Evolutionary conservation across 2,329 filamentous ascomycete genomes (phyloP).

Genomic region (Alternaria arborescens): DNA sequence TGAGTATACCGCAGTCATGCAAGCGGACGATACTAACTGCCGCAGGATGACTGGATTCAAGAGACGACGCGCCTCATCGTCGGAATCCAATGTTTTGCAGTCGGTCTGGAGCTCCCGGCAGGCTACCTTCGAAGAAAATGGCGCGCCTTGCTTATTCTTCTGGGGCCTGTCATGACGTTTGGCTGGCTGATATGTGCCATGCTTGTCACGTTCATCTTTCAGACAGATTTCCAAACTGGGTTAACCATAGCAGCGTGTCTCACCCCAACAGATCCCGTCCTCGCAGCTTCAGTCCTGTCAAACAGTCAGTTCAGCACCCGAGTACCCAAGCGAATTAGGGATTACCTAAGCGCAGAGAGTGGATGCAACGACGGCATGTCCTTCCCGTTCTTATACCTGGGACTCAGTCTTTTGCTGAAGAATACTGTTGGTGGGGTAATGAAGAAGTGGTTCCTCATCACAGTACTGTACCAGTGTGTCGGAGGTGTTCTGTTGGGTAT

Average conservation of each 20-base stretch:
- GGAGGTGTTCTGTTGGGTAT: conserved; percentile 60
- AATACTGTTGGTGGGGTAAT: conserved; percentile 51
- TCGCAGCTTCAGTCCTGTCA: conserved; percentile 63
- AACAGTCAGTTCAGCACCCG: conserved; percentile 63
- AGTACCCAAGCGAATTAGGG: conserved; percentile 61
- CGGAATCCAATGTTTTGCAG: conserved; percentile 54
- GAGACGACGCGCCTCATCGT: conserved; percentile 57
- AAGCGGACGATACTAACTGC: background rate
- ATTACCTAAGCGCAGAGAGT: conserved; percentile 63
- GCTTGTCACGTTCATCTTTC: conserved; percentile 59
- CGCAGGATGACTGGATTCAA: conserved; percentile 52
- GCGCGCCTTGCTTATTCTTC: conserved; percentile 58
- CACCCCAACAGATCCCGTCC: conserved; percentile 65
- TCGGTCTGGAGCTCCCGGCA: conserved; percentile 51
- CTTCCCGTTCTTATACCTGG: conserved; percentile 66
- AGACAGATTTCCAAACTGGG: conserved; percentile 56
- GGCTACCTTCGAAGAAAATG: conserved; percentile 62
- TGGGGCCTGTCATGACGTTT: conserved; percentile 62
- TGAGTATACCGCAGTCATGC: background rate
- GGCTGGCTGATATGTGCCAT: conserved; percentile 59
- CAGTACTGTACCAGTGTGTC: conserved; percentile 64
- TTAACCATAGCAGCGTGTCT: conserved; percentile 64
- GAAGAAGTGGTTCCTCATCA: conserved; percentile 63
- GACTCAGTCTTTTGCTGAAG: conserved; percentile 57
- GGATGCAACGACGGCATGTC: conserved; percentile 66